A percentile compares a stretch with the other conserved stretches of the same genome.
phyloP scores from a whole-genome alignment of 805 yeast species.

The Candida chilensis region DNA sequence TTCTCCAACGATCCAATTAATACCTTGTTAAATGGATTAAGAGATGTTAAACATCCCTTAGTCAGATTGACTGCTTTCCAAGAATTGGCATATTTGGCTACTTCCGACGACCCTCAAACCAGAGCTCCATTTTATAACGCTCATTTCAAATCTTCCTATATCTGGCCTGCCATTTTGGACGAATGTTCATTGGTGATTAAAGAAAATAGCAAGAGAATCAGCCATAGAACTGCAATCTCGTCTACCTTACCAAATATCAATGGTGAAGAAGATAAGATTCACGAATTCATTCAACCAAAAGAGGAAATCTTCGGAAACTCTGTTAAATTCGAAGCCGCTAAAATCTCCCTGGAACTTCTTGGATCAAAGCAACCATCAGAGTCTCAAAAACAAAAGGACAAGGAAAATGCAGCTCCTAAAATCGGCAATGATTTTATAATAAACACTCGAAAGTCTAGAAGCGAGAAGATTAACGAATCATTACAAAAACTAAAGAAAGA shows the following conservation, averaged over 20 bases:
- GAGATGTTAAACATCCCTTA: conserved; percentile 33
- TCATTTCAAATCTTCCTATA: conserved; percentile 29
- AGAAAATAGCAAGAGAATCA: conserved; percentile 33
- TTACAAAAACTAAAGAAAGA: not conserved
- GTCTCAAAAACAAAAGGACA: no score
- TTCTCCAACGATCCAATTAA: conserved; percentile 53
- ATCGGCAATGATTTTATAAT: no score
- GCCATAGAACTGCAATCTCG: conserved; percentile 4
- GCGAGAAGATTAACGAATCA: not conserved
- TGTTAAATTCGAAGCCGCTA: not conserved
- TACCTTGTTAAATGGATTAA: conserved; percentile 56
- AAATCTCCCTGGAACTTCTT: no score
- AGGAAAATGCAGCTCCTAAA: no score
- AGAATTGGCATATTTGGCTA: conserved; percentile 60
- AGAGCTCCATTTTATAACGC: conserved; percentile 47
- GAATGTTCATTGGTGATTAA: conserved; percentile 52
- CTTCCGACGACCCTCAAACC: conserved; percentile 33
- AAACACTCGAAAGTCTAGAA: not conserved
- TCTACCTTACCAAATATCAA: not conserved
- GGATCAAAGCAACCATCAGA: no score
- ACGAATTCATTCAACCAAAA: conserved; percentile 1
- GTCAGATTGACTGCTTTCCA: conserved; percentile 64
- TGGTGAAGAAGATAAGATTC: not conserved
- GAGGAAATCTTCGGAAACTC: conserved; percentile 1
- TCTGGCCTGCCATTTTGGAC: conserved; percentile 52